These are phyloP conservation scores for Alternaria tenuissima DNA, from an alignment of 2,329 filamentous ascomycete genomes.

Conservation along the genomic window DNA sequence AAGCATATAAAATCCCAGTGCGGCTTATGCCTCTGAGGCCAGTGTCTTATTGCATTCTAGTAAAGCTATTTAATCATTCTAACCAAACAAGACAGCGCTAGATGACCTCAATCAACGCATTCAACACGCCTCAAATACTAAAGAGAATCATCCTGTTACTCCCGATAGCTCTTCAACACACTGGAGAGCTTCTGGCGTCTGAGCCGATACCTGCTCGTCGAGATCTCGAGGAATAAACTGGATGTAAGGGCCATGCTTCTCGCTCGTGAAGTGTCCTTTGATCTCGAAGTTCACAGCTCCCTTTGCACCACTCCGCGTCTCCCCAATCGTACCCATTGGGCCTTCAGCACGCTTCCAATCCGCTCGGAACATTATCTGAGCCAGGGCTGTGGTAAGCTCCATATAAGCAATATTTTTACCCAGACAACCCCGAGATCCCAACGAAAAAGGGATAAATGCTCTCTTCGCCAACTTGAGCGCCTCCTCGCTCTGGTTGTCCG, in stretches of 20 bases:
- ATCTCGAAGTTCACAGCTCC: background rate
- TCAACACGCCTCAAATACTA: background rate
- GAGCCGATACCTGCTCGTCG: background rate
- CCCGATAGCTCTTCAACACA: background rate
- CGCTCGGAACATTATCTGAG: slow-evolving; percentile 5
- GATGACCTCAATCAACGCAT: background rate
- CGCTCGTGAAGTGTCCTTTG: slow-evolving; percentile 5
- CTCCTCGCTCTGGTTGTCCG: background rate
- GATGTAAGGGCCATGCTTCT: slow-evolving; percentile 3
- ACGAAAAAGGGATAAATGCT: slow-evolving; percentile 12
- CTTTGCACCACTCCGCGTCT: background rate
- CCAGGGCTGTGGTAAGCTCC: slow-evolving; percentile 4
- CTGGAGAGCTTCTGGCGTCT: background rate
- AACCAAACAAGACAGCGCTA: background rate
- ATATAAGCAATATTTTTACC: slow-evolving; percentile 14
- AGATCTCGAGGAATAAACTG: background rate
- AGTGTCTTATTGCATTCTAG: background rate
- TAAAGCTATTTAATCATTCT: background rate
- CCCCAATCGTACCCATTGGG: background rate
- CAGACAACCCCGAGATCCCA: slow-evolving; percentile 7
- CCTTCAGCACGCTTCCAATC: slow-evolving; percentile 6
- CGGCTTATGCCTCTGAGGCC: background rate
- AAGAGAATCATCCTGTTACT: background rate
- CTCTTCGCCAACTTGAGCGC: background rate
- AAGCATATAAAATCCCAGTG: background rate